A percentile compares a stretch with the other conserved stretches of the same genome.
These are phyloP conservation scores for Populus simonii DNA, from an alignment of 345 rosid genomes.

Conservation along the genomic window DNA sequence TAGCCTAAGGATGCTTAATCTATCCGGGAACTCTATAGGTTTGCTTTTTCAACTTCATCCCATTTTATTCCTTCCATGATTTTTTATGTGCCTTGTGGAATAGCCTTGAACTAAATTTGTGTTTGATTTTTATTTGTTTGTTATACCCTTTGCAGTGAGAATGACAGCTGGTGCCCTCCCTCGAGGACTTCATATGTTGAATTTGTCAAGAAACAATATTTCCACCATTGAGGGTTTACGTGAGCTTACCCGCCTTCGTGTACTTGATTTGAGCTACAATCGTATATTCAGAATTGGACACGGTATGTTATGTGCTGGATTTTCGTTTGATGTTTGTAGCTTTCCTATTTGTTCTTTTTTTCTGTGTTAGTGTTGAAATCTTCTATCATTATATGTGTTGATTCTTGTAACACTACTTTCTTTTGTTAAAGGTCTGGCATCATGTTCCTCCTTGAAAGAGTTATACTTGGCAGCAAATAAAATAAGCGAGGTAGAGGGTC, in stretches of 20 bases:
- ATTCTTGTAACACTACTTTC: background rate
- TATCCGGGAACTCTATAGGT: conserved; percentile 91
- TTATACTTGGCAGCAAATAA: conserved; percentile 91
- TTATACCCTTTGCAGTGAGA: conserved; percentile 44
- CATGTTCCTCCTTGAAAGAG: conserved; percentile 91
- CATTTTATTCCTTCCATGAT: background rate
- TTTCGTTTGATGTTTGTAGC: background rate
- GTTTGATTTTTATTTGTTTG: background rate
- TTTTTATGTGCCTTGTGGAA: background rate
- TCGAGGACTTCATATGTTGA: conserved; percentile 77
- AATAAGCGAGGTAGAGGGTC: conserved; percentile 92
- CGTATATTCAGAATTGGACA: conserved; percentile 81
- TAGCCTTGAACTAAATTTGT: background rate
- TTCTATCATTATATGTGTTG: background rate
- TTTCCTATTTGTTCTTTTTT: background rate
- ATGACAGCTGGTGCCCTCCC: conserved; percentile 90
- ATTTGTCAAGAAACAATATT: conserved; percentile 77
- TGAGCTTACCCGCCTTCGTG: conserved; percentile 86
- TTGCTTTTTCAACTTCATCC: conserved; percentile 11
- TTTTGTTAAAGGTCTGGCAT: conserved; percentile 65
- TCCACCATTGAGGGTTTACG: conserved; percentile 88
- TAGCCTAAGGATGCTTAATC: conserved; percentile 77
- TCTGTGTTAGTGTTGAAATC: background rate
- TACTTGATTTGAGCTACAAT: conserved; percentile 90
- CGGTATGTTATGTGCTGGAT: conserved; percentile 44